A percentile compares a stretch with the other conserved stretches of the same genome.
Conservation (phyloP, 2,329 filamentous ascomycete genomes). For the Aspergillus spinulosporus region DNA sequence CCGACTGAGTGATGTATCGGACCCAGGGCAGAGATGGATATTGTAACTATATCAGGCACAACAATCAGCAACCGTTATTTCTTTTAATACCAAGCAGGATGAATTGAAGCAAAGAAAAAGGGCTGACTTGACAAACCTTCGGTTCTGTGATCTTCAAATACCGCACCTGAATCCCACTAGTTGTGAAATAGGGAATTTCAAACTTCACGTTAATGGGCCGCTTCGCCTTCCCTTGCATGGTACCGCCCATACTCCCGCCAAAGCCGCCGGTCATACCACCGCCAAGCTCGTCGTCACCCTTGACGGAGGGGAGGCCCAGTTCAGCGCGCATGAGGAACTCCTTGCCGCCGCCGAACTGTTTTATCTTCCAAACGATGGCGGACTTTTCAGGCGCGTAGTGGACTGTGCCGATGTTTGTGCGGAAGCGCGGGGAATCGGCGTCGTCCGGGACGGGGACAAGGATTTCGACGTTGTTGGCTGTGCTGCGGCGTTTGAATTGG, state of each 20-base stretch:
- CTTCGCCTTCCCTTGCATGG: slow-evolving; percentile 84
- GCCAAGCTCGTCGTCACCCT: slow-evolving; percentile 91
- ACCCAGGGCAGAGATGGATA: slow-evolving; percentile 98
- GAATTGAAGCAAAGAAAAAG: too few relatives aligned
- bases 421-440: slow-evolving; percentile 91
- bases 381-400: slow-evolving; percentile 98
- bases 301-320: slow-evolving; percentile 87
- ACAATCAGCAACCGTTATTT: too few relatives aligned
- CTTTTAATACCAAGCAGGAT: too few relatives aligned
- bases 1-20: slow-evolving; percentile 96
- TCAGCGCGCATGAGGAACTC: slow-evolving; percentile 99
- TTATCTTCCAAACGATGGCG: slow-evolving; percentile 99
- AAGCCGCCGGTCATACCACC: slow-evolving; percentile 98
- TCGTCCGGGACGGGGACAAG: slow-evolving; percentile 96
- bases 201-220: slow-evolving; percentile 98
- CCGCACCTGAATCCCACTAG: slow-evolving; percentile 94
- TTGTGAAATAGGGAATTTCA: slow-evolving; percentile 99
- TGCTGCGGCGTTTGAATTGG: slow-evolving; percentile 96
- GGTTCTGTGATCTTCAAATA: slow-evolving; percentile 99
- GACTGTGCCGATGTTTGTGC: slow-evolving; percentile 94
- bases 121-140: slow-evolving; percentile 66
- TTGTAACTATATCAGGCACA: slow-evolving; percentile 68
- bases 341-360: slow-evolving; percentile 97
- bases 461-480: slow-evolving; percentile 98
- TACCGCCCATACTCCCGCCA: slow-evolving; percentile 92